phyloP scores from a whole-genome alignment of 129 eudicot species.

The Calendula officinalis region DNA sequence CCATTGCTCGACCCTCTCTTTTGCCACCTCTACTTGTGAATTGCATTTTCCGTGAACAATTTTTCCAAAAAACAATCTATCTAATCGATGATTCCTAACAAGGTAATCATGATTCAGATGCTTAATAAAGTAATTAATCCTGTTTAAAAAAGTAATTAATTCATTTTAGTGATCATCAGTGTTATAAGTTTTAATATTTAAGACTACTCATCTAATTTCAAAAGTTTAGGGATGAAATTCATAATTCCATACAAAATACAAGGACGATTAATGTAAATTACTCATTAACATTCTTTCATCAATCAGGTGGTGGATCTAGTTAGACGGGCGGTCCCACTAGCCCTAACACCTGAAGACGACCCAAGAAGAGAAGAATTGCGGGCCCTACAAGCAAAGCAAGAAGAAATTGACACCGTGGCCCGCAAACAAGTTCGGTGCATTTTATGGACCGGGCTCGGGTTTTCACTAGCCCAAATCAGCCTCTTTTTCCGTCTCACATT shows the following conservation, averaged over 20 bases:
- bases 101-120: neutral
- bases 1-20: neutral
- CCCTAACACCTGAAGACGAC: slow-evolving; percentile 73
- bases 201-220: no score
- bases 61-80: neutral
- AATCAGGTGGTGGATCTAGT: slow-evolving; percentile 83
- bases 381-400: slow-evolving; percentile 60
- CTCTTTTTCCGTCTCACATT: slow-evolving; percentile 88
- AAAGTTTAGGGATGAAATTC: no score
- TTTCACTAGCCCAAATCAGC: slow-evolving; percentile 57
- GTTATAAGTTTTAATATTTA: neutral
- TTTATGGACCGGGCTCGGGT: slow-evolving; percentile 70
- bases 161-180: neutral
- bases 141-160: neutral
- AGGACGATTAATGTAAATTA: neutral
- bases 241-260: neutral
- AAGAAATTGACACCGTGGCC: slow-evolving; percentile 58
- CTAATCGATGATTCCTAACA: neutral
- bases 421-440: slow-evolving; percentile 80
- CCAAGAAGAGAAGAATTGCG: slow-evolving; percentile 59
- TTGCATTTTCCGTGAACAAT: neutral
- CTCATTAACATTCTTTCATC: neutral
- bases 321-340: slow-evolving; percentile 70
- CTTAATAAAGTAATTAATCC: no score
- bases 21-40: neutral